These are phyloP conservation scores for Emericellopsis atlantica DNA, from an alignment of 2,329 filamentous ascomycete species.

Conservation along the genomic window DNA sequence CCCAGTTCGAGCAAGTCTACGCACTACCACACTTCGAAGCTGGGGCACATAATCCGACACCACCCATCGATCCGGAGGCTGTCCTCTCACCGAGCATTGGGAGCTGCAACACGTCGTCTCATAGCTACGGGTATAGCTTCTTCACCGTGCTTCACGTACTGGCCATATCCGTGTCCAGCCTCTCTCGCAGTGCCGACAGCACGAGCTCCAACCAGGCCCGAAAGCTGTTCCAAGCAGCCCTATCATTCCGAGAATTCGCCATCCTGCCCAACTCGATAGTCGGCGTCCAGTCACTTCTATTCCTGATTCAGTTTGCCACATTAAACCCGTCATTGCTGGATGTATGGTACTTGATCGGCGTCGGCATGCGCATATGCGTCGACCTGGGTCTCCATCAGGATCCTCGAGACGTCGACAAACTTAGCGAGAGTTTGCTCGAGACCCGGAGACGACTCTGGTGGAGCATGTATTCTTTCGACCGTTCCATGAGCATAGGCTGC, in stretches of 20 bases:
- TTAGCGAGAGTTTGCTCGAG: conserved; percentile 8
- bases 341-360: conserved; percentile 11
- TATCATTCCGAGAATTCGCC: conserved; percentile 10
- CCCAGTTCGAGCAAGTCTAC: conserved; percentile 11
- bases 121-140: conserved; percentile 6
- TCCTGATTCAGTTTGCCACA: conserved; percentile 12
- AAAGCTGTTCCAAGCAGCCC: conserved; percentile 9
- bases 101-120: neutral
- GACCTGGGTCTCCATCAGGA: conserved; percentile 11
- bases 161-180: conserved; percentile 10
- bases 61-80: conserved; percentile 1
- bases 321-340: conserved; percentile 10
- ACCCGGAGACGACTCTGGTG: conserved; percentile 11
- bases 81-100: neutral
- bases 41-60: conserved; percentile 6
- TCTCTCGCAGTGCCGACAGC: conserved; percentile 11
- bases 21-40: too few relatives aligned
- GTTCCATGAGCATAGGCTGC: conserved; percentile 10
- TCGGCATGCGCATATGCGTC: conserved; percentile 11
- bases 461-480: conserved; percentile 14
- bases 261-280: conserved; percentile 10
- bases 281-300: conserved; percentile 10
- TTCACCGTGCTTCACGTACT: conserved; percentile 11
- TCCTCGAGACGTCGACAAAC: conserved; percentile 6
- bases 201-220: conserved; percentile 9